Percentiles rank a stretch among this genome's conserved stretches.
These are phyloP conservation scores for Beauveria scarabaeidicola DNA, from an alignment of 2,329 filamentous ascomycete species.

Conservation along the genomic window DNA sequence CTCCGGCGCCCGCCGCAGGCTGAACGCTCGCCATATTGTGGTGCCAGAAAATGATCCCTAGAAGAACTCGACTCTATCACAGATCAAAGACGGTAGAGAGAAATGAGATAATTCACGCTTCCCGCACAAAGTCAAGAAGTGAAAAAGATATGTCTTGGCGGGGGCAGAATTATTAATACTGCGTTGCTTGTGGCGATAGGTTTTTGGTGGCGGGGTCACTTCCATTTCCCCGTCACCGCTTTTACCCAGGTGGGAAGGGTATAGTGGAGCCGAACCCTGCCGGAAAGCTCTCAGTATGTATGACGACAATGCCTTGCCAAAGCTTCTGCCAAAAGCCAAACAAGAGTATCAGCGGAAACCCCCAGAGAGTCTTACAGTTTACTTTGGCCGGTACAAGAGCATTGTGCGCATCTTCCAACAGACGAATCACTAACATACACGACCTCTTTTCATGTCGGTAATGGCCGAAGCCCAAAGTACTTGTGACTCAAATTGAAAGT, in stretches of 20 bases:
- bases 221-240: slow-evolving; percentile 2
- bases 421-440: no score
- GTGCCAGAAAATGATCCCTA: not conserved
- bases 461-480: no score
- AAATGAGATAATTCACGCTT: not conserved
- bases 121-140: not conserved
- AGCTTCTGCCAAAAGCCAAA: not conserved
- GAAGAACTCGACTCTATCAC: not conserved
- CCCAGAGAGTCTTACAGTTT: not conserved
- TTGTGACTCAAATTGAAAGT: no score
- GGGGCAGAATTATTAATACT: slow-evolving; percentile 17
- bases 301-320: not conserved
- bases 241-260: slow-evolving; percentile 4
- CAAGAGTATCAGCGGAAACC: not conserved
- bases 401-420: no score
- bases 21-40: slow-evolving; percentile 38
- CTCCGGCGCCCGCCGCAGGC: slow-evolving; percentile 22
- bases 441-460: no score
- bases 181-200: slow-evolving; percentile 14
- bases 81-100: not conserved
- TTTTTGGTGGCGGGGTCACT: slow-evolving; percentile 18
- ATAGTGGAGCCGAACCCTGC: not conserved
- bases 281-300: not conserved
- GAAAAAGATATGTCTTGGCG: not conserved
- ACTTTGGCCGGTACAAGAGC: no score